These are phyloP conservation scores for Teunomyces stri DNA, from an alignment of 805 yeast genomes.

Conservation along the genomic window DNA sequence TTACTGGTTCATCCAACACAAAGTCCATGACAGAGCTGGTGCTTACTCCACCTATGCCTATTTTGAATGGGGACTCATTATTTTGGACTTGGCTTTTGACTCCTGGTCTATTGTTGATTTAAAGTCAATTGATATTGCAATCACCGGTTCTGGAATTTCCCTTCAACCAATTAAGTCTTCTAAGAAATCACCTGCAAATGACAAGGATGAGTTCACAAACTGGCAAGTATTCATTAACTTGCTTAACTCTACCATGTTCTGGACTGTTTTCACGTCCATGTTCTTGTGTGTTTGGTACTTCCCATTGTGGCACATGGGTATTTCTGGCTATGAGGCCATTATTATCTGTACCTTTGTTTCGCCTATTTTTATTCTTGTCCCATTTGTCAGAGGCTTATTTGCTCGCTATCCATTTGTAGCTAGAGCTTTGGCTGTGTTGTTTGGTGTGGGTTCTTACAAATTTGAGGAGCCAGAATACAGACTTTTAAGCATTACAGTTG, in stretches of 20 bases:
- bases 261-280: constrained; percentile 81
- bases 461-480: constrained; percentile 68
- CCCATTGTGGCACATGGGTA: constrained; percentile 98
- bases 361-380: constrained; percentile 53
- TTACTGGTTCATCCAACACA: constrained; percentile 89
- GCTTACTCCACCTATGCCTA: constrained; percentile 94
- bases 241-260: constrained; percentile 72
- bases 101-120: constrained; percentile 76
- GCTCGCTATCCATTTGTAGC: constrained; percentile 50
- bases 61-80: constrained; percentile 87
- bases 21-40: constrained; percentile 83
- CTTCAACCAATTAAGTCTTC: constrained; percentile 9
- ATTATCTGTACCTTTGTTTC: constrained; percentile 51
- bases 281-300: constrained; percentile 93
- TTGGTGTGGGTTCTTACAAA: constrained; percentile 76
- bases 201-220: constrained; percentile 28
- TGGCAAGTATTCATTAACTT: constrained; percentile 43
- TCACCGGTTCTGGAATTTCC: constrained; percentile 27
- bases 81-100: constrained; percentile 84
- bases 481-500: constrained; percentile 62
- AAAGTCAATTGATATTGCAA: constrained; percentile 50
- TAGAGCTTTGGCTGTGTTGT: constrained; percentile 50
- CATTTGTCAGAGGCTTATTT: constrained; percentile 36
- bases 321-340: constrained; percentile 87
- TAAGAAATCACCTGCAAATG: background rate